Conservation (phyloP, 2,329 filamentous ascomycete genomes). For the Microcyclospora tardicrescens region DNA sequence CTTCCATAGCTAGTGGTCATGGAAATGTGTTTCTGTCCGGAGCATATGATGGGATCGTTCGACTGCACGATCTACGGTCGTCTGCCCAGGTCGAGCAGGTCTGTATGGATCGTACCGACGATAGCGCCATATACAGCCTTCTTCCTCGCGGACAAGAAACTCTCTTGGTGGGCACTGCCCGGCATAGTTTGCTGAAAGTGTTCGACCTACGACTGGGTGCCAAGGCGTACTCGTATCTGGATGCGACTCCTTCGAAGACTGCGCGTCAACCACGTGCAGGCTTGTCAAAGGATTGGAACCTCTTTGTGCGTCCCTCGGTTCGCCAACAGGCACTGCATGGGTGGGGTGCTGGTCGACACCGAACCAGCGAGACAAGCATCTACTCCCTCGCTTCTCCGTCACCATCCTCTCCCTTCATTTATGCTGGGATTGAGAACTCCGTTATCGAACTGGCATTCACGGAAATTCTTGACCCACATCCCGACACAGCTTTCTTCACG, state of each 20-base stretch:
- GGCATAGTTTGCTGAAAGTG: slow-evolving; percentile 47
- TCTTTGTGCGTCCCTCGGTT: slow-evolving; percentile 30
- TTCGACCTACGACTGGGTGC: slow-evolving; percentile 45
- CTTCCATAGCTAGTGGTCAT: slow-evolving; percentile 19
- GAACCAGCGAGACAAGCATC: slow-evolving; percentile 24
- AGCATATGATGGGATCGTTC: slow-evolving; percentile 44
- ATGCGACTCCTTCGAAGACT: slow-evolving; percentile 5
- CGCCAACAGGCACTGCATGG: slow-evolving; percentile 7
- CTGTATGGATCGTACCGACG: slow-evolving; percentile 44
- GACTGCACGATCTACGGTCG: slow-evolving; percentile 49
- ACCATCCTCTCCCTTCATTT: slow-evolving; percentile 30
- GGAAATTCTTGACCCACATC: slow-evolving; percentile 28
- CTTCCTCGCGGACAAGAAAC: slow-evolving; percentile 43
- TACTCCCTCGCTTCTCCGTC: slow-evolving; percentile 37
- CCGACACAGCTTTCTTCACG: slow-evolving; percentile 27
- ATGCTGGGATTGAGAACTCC: slow-evolving; percentile 35
- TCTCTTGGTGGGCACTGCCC: slow-evolving; percentile 43
- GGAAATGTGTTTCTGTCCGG: slow-evolving; percentile 46
- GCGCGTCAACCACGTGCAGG: neutral
- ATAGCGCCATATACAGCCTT: slow-evolving; percentile 46
- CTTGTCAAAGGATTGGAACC: slow-evolving; percentile 27
- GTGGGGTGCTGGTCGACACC: slow-evolving; percentile 9
- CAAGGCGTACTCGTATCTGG: slow-evolving; percentile 20
- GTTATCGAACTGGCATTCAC: slow-evolving; percentile 33
- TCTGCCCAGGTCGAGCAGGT: slow-evolving; percentile 31